These are phyloP conservation scores for Colletotrichum sp. DNA, from an alignment of 2,329 filamentous ascomycete species.

Conservation along the genomic window DNA sequence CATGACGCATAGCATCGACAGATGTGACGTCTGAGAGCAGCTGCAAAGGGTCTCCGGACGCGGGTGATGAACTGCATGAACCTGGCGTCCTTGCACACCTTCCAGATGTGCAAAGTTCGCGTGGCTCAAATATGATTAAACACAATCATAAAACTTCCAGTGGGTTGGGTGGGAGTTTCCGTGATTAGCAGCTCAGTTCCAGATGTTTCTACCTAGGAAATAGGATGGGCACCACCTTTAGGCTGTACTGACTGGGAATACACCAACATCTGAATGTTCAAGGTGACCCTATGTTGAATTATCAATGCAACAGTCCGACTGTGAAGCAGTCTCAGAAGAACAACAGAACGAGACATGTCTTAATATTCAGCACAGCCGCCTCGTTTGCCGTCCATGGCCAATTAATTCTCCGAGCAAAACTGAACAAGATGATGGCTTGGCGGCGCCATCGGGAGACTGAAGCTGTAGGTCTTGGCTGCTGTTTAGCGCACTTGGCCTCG, in stretches of 20 bases:
- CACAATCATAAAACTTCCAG: not conserved
- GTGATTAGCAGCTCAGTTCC: not conserved
- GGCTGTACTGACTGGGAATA: not conserved
- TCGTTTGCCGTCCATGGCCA: not conserved
- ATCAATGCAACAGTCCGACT: not conserved
- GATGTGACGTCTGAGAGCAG: not conserved
- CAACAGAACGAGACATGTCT: not conserved
- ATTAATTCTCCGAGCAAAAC: not conserved
- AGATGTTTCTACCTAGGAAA: not conserved
- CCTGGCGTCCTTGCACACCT: not conserved
- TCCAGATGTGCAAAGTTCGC: not conserved
- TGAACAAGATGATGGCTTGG: not conserved
- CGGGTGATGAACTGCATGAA: not conserved
- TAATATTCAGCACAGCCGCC: not conserved
- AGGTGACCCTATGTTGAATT: not conserved
- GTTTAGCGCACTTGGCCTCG: not conserved
- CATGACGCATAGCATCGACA: not conserved
- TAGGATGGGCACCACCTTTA: not conserved
- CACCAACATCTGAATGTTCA: not conserved
- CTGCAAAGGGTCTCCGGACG: not conserved
- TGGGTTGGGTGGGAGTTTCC: not conserved
- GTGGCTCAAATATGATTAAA: not conserved
- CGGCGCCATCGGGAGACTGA: not conserved
- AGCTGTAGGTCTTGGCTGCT: not conserved
- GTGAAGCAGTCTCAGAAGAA: not conserved